A percentile compares a stretch with the other conserved stretches of the same genome.
These are phyloP conservation scores for Asterophora parasitica DNA, from an alignment of 768 basidiomycete genomes.

Conservation along the genomic window DNA sequence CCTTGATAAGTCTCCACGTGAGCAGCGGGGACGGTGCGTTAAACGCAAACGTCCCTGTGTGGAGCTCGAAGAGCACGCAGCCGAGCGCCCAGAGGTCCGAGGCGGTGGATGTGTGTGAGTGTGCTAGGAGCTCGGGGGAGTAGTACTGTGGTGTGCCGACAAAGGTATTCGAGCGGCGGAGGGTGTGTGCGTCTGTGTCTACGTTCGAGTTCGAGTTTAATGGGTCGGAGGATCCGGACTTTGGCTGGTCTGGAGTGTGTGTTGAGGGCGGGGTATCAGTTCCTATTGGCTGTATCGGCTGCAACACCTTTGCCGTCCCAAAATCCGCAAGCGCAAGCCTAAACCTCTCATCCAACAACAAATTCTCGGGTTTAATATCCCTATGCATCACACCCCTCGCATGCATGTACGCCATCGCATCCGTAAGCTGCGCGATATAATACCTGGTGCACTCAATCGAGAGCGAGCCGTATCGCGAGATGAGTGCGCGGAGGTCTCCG, in stretches of 20 bases:
- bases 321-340: conserved; percentile 97
- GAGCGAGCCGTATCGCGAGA: conserved; percentile 80
- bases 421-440: conserved; percentile 87
- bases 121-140: conserved; percentile 77
- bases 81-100: conserved; percentile 96
- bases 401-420: conserved; percentile 90
- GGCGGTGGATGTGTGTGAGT: conserved; percentile 36
- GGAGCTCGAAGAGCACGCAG: conserved; percentile 91
- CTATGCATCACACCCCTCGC: conserved; percentile 84
- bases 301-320: conserved; percentile 81
- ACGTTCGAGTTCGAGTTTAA: too few relatives aligned
- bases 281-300: conserved; percentile 25
- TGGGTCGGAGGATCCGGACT: too few relatives aligned
- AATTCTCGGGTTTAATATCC: conserved; percentile 83
- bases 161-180: conserved; percentile 53
- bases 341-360: conserved; percentile 82
- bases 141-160: conserved; percentile 92
- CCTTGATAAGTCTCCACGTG: conserved; percentile 92
- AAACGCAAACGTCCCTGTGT: conserved; percentile 89
- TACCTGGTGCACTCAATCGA: conserved; percentile 71
- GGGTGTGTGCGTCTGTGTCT: too few relatives aligned
- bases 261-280: too few relatives aligned
- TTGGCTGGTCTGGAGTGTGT: too few relatives aligned
- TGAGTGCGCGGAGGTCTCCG: conserved; percentile 71
- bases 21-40: conserved; percentile 88